A percentile compares a stretch with the other conserved stretches of the same genome.
Conservation (phyloP, 441 rosid genomes). For the Iberis amara region DNA sequence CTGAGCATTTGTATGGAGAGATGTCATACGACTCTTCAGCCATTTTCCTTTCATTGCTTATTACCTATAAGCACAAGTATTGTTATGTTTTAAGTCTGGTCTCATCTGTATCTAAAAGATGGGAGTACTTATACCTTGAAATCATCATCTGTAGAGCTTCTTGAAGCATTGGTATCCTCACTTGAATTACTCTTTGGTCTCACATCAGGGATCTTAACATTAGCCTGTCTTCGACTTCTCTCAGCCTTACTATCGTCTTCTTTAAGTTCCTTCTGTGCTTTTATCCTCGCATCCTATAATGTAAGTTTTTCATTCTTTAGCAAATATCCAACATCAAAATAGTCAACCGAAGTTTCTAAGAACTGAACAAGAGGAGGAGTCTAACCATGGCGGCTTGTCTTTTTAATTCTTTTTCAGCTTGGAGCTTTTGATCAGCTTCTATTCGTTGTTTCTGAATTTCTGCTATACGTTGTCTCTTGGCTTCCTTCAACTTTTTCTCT, state of each 20-base stretch:
- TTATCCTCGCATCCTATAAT: conserved; percentile 38
- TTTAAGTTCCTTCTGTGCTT: conserved; percentile 36
- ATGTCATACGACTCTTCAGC: conserved; percentile 70
- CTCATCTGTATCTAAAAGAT: conserved; percentile 8
- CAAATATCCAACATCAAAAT: background rate
- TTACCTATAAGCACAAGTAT: conserved; percentile 36
- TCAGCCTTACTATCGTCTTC: conserved; percentile 30
- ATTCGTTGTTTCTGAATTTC: conserved; percentile 51
- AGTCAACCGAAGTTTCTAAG: background rate
- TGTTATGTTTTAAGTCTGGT: conserved; percentile 6
- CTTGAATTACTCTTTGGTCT: conserved; percentile 32
- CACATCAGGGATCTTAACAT: conserved; percentile 24
- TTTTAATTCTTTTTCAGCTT: conserved; percentile 43
- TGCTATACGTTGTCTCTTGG: conserved; percentile 61
- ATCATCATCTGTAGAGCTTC: conserved; percentile 34
- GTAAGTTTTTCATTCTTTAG: background rate
- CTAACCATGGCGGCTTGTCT: conserved; percentile 44
- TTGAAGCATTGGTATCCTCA: conserved; percentile 31
- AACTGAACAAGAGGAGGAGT: conserved; percentile 19
- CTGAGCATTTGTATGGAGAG: conserved; percentile 89
- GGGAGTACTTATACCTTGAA: conserved; percentile 45
- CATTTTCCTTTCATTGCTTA: conserved; percentile 30
- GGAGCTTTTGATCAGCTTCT: conserved; percentile 42
- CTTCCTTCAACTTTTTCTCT: conserved; percentile 41
- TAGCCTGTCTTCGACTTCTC: conserved; percentile 30